Percentiles rank a stretch among this genome's conserved stretches.
phyloP scores from a whole-genome alignment of 1,284 basidiomycete genomes.

The Ceraceosorus bombacis region DNA sequence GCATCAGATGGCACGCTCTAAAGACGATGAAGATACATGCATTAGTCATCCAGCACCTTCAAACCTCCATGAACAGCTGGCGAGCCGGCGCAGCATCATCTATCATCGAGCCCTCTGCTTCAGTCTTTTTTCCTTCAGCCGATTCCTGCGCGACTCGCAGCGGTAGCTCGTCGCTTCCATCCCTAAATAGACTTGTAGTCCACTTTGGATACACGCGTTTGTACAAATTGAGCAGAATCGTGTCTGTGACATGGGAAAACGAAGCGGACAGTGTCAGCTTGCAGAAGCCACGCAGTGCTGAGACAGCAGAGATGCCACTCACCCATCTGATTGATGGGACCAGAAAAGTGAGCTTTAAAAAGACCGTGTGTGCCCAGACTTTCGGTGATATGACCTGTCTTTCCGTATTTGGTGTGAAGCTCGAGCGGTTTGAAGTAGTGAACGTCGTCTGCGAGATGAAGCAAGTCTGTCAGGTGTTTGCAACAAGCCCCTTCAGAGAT shows the following conservation, averaged over 20 bases:
- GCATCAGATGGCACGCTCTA: too few species aligned
- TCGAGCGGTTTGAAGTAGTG: conserved; percentile 89
- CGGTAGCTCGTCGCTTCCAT: conserved; percentile 2
- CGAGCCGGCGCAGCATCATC: too few species aligned
- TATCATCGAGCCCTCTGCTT: too few species aligned
- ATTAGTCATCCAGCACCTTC: too few species aligned
- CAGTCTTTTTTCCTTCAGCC: too few species aligned
- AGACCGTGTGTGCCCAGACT: conserved; percentile 96
- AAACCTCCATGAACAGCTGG: too few species aligned
- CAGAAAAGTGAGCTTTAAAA: conserved; percentile 59
- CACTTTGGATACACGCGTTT: conserved; percentile 83
- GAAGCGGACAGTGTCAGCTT: conserved; percentile 51
- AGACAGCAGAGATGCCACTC: neutral
- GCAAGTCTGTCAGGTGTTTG: neutral
- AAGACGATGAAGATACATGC: too few species aligned
- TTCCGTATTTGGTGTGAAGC: conserved; percentile 83
- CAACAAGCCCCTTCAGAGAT: neutral
- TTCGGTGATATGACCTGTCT: conserved; percentile 80
- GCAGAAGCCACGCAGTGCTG: neutral
- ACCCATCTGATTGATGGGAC: neutral
- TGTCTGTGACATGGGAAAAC: conserved; percentile 88
- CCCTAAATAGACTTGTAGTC: neutral
- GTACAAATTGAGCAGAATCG: conserved; percentile 81
- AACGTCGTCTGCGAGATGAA: conserved; percentile 65
- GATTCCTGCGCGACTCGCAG: neutral